Conservation (phyloP, 805 yeast species). For the Scheffersomyces ergatensis region DNA sequence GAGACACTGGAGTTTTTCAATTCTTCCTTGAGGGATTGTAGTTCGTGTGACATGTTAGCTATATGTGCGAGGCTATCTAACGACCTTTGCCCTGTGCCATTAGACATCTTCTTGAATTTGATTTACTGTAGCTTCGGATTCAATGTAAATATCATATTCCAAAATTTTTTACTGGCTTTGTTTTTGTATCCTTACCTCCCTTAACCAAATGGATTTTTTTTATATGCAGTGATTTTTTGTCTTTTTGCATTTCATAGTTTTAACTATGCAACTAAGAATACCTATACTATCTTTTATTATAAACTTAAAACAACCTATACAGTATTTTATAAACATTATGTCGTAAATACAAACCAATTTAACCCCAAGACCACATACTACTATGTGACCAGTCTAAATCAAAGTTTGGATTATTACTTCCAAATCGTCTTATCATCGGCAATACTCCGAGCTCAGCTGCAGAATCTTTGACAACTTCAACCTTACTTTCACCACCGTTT, state of each 20-base stretch:
- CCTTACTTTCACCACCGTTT: slow-evolving; percentile 11
- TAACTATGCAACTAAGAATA: too few species aligned
- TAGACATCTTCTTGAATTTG: slow-evolving; percentile 10
- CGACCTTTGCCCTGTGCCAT: slow-evolving; percentile 22
- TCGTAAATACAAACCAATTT: neutral
- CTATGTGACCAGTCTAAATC: slow-evolving; percentile 37
- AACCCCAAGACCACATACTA: slow-evolving; percentile 30
- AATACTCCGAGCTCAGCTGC: slow-evolving; percentile 14
- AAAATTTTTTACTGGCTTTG: too few species aligned
- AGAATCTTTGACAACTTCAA: slow-evolving; percentile 21
- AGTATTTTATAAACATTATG: too few species aligned
- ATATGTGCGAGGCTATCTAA: slow-evolving; percentile 41
- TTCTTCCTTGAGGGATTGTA: slow-evolving; percentile 28
- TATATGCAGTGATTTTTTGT: too few species aligned
- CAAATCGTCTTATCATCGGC: slow-evolving; percentile 37
- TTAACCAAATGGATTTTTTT: too few species aligned
- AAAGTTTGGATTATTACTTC: slow-evolving; percentile 19
- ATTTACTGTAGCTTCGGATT: too few species aligned
- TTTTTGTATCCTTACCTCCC: too few species aligned
- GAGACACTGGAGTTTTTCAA: slow-evolving; percentile 6
- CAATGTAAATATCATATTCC: too few species aligned
- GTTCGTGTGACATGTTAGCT: slow-evolving; percentile 44
- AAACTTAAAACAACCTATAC: too few species aligned
- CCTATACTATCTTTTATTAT: too few species aligned
- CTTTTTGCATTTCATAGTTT: too few species aligned